phyloP scores from a whole-genome alignment of 108 stramenopile species.

The Epithemia pelagica region DNA sequence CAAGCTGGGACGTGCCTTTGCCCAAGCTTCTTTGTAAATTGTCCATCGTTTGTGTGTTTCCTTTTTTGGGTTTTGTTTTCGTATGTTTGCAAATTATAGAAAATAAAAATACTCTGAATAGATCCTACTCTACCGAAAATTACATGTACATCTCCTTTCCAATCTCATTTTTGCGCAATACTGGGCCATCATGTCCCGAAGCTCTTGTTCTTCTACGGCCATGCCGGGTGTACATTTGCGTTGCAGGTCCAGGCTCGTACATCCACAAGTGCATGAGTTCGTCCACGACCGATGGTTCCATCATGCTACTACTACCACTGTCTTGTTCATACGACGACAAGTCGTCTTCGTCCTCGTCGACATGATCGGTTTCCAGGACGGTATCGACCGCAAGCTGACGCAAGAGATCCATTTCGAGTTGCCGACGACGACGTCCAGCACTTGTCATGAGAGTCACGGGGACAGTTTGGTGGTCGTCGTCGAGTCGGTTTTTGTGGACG shows the following conservation, averaged over 20 bases:
- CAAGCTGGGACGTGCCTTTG: no score
- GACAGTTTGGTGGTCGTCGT: neutral
- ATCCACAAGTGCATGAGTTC: neutral
- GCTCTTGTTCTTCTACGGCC: neutral
- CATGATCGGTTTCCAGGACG: neutral
- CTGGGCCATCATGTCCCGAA: neutral
- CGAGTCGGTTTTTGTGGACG: neutral
- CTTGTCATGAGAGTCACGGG: neutral
- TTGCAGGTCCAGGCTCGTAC: neutral
- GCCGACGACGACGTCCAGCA: neutral
- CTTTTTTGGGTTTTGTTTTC: no score
- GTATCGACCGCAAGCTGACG: neutral
- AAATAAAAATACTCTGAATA: no score
- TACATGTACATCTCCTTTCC: no score
- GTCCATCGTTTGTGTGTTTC: no score
- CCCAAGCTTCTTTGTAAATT: no score
- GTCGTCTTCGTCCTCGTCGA: neutral
- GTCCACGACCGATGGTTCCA: neutral
- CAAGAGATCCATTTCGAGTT: neutral
- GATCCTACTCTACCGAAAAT: no score
- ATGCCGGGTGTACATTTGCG: neutral
- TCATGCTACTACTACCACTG: neutral
- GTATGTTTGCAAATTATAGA: no score
- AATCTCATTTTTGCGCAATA: no score
- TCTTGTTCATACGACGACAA: neutral